Evolutionary conservation across 805 yeast species (phyloP).

Genomic region (Metschnikowia arizonensis): DNA sequence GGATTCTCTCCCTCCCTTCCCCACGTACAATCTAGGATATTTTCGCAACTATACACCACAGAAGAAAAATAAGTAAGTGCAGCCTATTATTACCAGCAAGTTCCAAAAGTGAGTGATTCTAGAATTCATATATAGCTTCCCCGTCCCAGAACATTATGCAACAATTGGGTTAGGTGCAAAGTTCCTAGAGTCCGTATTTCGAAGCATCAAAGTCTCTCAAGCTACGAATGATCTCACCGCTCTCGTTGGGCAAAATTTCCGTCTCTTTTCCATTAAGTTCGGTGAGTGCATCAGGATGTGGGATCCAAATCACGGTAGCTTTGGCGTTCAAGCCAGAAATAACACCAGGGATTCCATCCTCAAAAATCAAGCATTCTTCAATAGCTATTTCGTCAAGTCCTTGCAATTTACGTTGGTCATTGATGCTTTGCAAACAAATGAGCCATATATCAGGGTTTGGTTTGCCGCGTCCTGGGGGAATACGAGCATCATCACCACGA

Average conservation of each 20-base stretch:
- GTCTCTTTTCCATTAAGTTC: conserved; percentile 50
- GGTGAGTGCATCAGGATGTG: conserved; percentile 68
- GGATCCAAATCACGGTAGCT: conserved; percentile 90
- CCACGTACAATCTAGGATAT: no score
- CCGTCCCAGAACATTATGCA: no score
- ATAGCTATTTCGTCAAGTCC: conserved; percentile 52
- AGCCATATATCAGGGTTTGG: conserved; percentile 94
- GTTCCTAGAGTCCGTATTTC: conserved; percentile 18
- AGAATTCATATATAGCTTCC: no score
- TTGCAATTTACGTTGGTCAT: conserved; percentile 43
- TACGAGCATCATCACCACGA: conserved; percentile 84
- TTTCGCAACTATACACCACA: no score
- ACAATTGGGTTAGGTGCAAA: not conserved
- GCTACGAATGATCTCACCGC: conserved; percentile 46
- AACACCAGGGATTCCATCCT: conserved; percentile 94
- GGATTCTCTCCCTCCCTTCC: no score
- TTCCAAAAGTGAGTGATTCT: not conserved
- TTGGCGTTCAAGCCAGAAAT: conserved; percentile 79
- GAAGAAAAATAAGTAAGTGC: no score
- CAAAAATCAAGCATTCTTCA: conserved; percentile 83
- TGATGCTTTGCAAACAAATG: conserved; percentile 68
- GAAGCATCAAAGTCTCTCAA: conserved; percentile 15
- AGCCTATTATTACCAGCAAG: not conserved
- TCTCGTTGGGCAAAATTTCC: conserved; percentile 41
- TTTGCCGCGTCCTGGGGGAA: conserved; percentile 84